Percentiles rank a stretch among this genome's conserved stretches.
phyloP scores from a whole-genome alignment of 2,329 filamentous ascomycete genomes.

The Pseudogymnoascus sp. region DNA sequence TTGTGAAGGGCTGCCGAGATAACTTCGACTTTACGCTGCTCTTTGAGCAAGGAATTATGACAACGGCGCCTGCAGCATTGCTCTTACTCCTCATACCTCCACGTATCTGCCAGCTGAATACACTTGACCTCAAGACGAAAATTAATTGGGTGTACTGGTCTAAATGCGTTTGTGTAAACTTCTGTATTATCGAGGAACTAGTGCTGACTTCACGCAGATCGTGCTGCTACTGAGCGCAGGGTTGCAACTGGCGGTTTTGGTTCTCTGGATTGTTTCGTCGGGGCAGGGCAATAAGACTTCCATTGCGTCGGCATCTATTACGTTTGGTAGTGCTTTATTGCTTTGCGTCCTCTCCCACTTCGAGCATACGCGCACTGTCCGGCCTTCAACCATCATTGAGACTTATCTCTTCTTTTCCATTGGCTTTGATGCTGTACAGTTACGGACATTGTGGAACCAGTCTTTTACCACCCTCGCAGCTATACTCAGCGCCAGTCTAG shows the following conservation, averaged over 20 bases:
- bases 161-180: conserved; percentile 4
- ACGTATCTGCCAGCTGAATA: background rate
- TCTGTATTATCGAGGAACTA: background rate
- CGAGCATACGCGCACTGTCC: conserved; percentile 30
- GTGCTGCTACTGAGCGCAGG: background rate
- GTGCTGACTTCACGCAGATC: background rate
- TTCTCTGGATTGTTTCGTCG: conserved; percentile 1
- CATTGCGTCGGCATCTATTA: conserved; percentile 25
- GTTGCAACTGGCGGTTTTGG: background rate
- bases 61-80: background rate
- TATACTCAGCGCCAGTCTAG: conserved; percentile 24
- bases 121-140: background rate
- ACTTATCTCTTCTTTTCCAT: conserved; percentile 35
- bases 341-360: conserved; percentile 28
- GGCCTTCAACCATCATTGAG: conserved; percentile 37
- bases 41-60: conserved; percentile 26
- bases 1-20: conserved; percentile 21
- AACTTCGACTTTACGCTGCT: conserved; percentile 28
- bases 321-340: conserved; percentile 26
- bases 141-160: background rate
- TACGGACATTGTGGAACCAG: conserved; percentile 36
- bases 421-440: conserved; percentile 36
- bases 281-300: conserved; percentile 18
- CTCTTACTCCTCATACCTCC: background rate
- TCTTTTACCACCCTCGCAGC: conserved; percentile 12